Conservation (phyloP, 2,329 filamentous ascomycete genomes). For the Ophiostoma sp. region DNA sequence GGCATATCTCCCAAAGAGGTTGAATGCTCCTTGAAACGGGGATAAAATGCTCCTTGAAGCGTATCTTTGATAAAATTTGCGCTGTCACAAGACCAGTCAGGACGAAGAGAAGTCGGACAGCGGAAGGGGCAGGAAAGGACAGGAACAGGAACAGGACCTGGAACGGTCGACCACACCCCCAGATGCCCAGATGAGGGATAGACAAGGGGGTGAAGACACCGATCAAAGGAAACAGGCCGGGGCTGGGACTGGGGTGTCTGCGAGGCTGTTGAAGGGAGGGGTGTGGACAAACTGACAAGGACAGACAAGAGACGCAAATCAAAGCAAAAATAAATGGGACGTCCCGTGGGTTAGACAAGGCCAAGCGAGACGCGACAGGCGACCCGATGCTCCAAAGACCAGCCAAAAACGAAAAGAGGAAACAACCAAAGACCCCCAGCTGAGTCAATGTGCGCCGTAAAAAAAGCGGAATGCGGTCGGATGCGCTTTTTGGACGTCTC, state of each 20-base stretch:
- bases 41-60: neutral
- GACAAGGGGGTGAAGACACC: neutral
- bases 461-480: neutral
- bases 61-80: neutral
- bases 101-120: constrained; percentile 21
- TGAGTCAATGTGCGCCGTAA: neutral
- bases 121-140: constrained; percentile 8
- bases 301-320: neutral
- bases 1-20: constrained; percentile 5
- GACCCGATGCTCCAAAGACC: neutral
- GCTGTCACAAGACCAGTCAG: constrained; percentile 18
- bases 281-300: neutral
- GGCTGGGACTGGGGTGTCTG: constrained; percentile 4
- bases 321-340: neutral
- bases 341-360: constrained; percentile 5
- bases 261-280: constrained; percentile 3
- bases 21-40: neutral
- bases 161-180: neutral
- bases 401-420: neutral
- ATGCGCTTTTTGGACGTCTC: neutral
- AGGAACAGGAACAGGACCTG: constrained; percentile 1
- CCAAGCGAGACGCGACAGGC: constrained; percentile 9
- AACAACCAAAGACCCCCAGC: neutral
- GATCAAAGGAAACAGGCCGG: neutral
- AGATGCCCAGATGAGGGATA: neutral